phyloP scores from a whole-genome alignment of 306 rosid genomes.

The Inga oerstediana region DNA sequence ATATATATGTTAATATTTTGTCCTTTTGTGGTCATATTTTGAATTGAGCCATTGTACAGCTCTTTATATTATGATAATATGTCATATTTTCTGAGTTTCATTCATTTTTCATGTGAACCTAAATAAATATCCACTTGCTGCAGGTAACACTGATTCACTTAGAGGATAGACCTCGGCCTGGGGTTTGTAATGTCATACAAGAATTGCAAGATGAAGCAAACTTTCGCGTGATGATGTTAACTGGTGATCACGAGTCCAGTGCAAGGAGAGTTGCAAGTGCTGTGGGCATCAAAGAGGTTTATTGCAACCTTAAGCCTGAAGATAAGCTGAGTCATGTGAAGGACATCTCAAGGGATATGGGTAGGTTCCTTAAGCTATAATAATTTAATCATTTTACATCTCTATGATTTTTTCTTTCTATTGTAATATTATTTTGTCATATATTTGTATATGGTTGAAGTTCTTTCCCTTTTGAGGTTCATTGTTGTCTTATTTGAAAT shows the following conservation, averaged over 20 bases:
- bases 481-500: constrained; percentile 5
- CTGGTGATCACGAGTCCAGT: constrained; percentile 91
- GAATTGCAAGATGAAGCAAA: constrained; percentile 76
- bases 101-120: constrained; percentile 25
- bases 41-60: constrained; percentile 6
- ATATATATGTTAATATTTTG: neutral
- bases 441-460: constrained; percentile 25
- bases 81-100: constrained; percentile 14
- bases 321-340: constrained; percentile 91
- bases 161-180: constrained; percentile 94
- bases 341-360: constrained; percentile 84
- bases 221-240: constrained; percentile 88
- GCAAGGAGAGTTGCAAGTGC: constrained; percentile 92
- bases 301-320: constrained; percentile 93
- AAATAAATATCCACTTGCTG: constrained; percentile 32
- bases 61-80: neutral
- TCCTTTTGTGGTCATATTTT: constrained; percentile 3
- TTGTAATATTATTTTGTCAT: constrained; percentile 2
- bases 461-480: neutral
- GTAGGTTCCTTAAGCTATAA: constrained; percentile 44
- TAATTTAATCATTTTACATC: neutral
- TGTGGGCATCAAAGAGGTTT: constrained; percentile 82
- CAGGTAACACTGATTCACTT: constrained; percentile 95
- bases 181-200: constrained; percentile 68
- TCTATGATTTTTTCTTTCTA: neutral